These are phyloP conservation scores for Candida morakotiae DNA, from an alignment of 805 yeast genomes.

Conservation along the genomic window DNA sequence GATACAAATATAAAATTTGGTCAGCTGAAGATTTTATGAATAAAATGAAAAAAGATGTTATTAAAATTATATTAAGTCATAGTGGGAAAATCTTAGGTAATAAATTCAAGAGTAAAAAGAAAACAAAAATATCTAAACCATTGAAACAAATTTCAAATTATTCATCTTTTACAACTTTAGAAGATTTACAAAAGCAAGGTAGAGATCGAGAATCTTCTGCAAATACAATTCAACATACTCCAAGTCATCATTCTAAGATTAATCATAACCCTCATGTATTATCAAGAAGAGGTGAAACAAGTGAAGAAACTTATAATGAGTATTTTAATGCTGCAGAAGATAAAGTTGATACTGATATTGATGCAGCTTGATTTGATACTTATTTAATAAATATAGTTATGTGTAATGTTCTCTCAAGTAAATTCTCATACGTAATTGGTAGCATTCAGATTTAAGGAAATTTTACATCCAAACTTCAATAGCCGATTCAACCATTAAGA, in stretches of 20 bases:
- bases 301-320: slow-evolving; percentile 5
- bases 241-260: slow-evolving; percentile 9
- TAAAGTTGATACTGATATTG: slow-evolving; percentile 2
- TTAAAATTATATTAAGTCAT: slow-evolving; percentile 55
- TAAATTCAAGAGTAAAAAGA: slow-evolving; percentile 49
- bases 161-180: slow-evolving; percentile 32
- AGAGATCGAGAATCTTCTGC: slow-evolving; percentile 17
- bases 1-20: slow-evolving; percentile 46
- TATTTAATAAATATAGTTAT: background rate
- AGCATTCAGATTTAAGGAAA: background rate
- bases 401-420: no score
- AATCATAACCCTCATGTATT: slow-evolving; percentile 1
- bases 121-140: slow-evolving; percentile 22
- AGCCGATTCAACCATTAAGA: background rate
- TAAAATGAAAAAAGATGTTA: slow-evolving; percentile 58
- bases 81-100: slow-evolving; percentile 79
- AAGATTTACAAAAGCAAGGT: slow-evolving; percentile 33
- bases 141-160: slow-evolving; percentile 39
- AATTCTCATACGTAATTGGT: slow-evolving; percentile 4
- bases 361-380: slow-evolving; percentile 3
- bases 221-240: slow-evolving; percentile 1
- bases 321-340: slow-evolving; percentile 4
- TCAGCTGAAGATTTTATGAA: slow-evolving; percentile 63
- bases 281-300: slow-evolving; percentile 3
- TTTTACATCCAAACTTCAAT: background rate